These are phyloP conservation scores for Aspergillus flavus DNA, from an alignment of 2,329 filamentous ascomycete species.

Conservation along the genomic window DNA sequence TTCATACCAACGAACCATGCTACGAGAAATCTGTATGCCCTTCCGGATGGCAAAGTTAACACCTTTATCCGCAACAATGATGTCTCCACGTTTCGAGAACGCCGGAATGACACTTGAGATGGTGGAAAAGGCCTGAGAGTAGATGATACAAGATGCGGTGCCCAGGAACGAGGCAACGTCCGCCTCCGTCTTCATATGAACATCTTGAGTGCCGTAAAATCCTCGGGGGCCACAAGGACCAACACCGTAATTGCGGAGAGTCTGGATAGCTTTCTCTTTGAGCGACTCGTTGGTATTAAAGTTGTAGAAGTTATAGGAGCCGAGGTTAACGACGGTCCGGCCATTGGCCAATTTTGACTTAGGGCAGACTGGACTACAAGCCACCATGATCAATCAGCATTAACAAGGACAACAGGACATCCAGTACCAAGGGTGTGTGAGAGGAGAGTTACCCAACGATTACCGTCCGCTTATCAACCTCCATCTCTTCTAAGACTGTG, in stretches of 20 bases:
- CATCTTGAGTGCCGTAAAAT: conserved; percentile 97
- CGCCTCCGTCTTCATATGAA: conserved; percentile 94
- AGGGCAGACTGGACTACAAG: conserved; percentile 75
- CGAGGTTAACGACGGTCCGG: conserved; percentile 88
- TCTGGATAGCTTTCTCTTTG: conserved; percentile 93
- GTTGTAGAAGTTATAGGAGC: conserved; percentile 97
- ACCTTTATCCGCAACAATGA: conserved; percentile 92
- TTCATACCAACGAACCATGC: conserved; percentile 89
- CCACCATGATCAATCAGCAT: conserved; percentile 12
- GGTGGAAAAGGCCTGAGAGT: conserved; percentile 93
- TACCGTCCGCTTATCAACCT: conserved; percentile 82
- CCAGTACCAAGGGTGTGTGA: background rate
- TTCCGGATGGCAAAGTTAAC: conserved; percentile 94
- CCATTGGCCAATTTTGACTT: conserved; percentile 88
- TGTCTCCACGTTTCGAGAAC: conserved; percentile 95
- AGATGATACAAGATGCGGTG: conserved; percentile 86
- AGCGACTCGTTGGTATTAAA: conserved; percentile 89
- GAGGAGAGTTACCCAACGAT: conserved; percentile 72
- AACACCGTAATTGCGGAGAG: conserved; percentile 91
- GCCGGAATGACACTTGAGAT: conserved; percentile 96
- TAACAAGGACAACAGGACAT: background rate
- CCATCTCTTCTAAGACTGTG: conserved; percentile 74
- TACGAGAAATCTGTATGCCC: conserved; percentile 88
- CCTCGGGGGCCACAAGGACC: conserved; percentile 95
- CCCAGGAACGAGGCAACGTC: conserved; percentile 91